Conservation (phyloP, 352 stramenopile species). For the Achlya hypogyna region DNA sequence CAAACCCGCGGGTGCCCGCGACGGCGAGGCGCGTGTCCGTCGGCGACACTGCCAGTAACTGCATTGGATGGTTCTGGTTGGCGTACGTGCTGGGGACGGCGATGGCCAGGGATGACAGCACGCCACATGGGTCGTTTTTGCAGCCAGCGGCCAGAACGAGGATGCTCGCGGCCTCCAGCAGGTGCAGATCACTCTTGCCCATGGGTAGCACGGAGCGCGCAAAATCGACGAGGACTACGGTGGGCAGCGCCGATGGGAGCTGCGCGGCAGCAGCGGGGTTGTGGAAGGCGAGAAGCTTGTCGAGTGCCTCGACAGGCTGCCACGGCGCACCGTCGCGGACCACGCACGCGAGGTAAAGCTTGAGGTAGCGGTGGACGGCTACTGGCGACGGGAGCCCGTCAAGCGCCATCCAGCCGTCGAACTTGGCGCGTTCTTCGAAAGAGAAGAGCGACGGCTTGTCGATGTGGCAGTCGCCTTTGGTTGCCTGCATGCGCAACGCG, state of each 20-base stretch:
- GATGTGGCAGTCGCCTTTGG: constrained; percentile 57
- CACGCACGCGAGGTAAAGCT: constrained; percentile 65
- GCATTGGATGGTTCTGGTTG: constrained; percentile 24
- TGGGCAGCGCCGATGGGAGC: neutral
- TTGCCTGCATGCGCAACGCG: constrained; percentile 63
- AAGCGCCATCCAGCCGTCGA: constrained; percentile 62
- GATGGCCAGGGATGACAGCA: neutral
- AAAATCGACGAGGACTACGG: constrained; percentile 13
- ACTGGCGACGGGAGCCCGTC: constrained; percentile 33
- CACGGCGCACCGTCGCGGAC: constrained; percentile 28
- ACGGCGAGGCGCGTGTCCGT: constrained; percentile 57
- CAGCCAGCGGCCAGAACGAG: neutral
- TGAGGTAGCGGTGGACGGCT: constrained; percentile 47
- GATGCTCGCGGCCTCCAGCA: constrained; percentile 2
- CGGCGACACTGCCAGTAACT: constrained; percentile 42
- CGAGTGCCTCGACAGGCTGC: constrained; percentile 25
- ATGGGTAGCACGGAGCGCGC: constrained; percentile 15
- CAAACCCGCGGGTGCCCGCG: constrained; percentile 63
- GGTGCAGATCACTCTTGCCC: constrained; percentile 7
- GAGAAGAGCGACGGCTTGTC: constrained; percentile 49
- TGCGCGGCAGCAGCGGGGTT: neutral
- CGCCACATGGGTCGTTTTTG: constrained; percentile 16
- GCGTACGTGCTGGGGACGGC: constrained; percentile 10
- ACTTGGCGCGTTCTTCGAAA: constrained; percentile 61
- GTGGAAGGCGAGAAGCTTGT: neutral